A percentile compares a stretch with the other conserved stretches of the same genome.
phyloP scores from a whole-genome alignment of 441 rosid species.

The Flueggea neowawraea region DNA sequence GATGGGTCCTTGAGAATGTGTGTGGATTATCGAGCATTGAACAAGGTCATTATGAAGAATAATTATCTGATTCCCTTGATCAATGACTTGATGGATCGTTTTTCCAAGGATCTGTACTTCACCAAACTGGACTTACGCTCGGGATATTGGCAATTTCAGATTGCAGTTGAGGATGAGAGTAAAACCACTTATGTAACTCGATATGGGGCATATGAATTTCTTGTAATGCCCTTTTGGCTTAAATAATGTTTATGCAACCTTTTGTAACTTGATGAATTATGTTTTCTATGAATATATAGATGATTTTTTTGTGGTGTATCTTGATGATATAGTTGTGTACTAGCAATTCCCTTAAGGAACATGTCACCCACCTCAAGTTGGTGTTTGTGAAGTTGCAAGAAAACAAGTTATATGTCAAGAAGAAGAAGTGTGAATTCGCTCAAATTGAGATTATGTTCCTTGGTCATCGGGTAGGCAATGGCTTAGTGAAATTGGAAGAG shows the following conservation, averaged over 20 bases:
- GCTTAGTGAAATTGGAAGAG: too few relatives aligned
- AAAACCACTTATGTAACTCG: neutral
- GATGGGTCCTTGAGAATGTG: neutral
- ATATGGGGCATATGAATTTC: neutral
- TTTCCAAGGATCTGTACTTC: fast-evolving
- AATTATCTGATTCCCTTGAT: slow-evolving; percentile 5
- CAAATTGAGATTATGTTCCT: too few relatives aligned
- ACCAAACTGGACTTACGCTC: neutral
- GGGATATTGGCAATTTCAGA: neutral
- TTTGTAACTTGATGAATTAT: neutral
- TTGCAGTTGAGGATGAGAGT: neutral
- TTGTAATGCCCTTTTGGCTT: slow-evolving; percentile 1
- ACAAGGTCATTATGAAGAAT: slow-evolving; percentile 5
- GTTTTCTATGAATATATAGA: neutral
- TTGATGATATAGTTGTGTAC: neutral
- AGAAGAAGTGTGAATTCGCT: neutral
- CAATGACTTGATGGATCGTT: slow-evolving; percentile 1
- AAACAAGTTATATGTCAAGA: slow-evolving; percentile 4
- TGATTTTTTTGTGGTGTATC: neutral
- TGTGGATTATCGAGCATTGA: neutral
- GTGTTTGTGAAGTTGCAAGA: neutral
- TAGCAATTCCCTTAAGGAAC: neutral
- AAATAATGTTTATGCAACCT: too few relatives aligned
- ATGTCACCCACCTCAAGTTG: slow-evolving; percentile 13
- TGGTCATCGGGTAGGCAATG: too few relatives aligned